phyloP scores from a whole-genome alignment of 805 yeast genomes.

The Teunomyces funiuensis region DNA sequence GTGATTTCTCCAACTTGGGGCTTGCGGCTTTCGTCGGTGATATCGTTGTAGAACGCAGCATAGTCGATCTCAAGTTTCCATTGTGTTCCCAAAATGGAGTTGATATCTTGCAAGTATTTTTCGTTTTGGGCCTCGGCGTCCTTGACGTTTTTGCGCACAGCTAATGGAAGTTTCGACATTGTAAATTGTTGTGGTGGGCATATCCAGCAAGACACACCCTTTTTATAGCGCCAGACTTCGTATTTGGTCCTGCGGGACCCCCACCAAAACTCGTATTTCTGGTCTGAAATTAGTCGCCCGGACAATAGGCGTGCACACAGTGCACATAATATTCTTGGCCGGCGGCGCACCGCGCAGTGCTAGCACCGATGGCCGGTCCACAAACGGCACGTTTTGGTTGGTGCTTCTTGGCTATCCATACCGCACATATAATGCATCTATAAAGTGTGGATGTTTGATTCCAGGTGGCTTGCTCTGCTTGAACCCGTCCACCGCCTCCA shows the following conservation, averaged over 20 bases:
- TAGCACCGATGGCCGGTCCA: too few relatives aligned
- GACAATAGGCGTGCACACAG: too few relatives aligned
- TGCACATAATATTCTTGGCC: too few relatives aligned
- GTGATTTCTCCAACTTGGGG: constrained; percentile 9
- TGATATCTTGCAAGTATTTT: constrained; percentile 7
- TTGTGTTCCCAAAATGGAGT: constrained; percentile 7
- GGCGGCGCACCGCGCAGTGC: too few relatives aligned
- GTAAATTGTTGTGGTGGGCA: too few relatives aligned
- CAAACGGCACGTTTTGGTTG: too few relatives aligned
- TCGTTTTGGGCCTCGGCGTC: constrained; percentile 13
- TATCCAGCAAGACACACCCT: too few relatives aligned
- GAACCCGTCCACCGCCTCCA: constrained; percentile 63
- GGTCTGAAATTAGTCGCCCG: too few relatives aligned
- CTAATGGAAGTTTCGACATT: constrained; percentile 14
- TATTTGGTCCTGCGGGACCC: too few relatives aligned
- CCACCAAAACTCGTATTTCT: too few relatives aligned
- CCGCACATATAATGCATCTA: constrained; percentile 67
- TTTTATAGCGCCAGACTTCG: too few relatives aligned
- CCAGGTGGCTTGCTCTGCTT: constrained; percentile 63
- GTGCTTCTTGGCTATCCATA: too few relatives aligned
- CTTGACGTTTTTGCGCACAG: constrained; percentile 11
- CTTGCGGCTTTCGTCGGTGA: constrained; percentile 9
- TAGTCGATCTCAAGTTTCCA: constrained; percentile 12
- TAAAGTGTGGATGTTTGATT: constrained; percentile 73
- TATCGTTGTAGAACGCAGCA: constrained; percentile 8